Evolutionary conservation across 2,329 filamentous ascomycete genomes (phyloP).

Genomic region (Colletotrichum eleusines): DNA sequence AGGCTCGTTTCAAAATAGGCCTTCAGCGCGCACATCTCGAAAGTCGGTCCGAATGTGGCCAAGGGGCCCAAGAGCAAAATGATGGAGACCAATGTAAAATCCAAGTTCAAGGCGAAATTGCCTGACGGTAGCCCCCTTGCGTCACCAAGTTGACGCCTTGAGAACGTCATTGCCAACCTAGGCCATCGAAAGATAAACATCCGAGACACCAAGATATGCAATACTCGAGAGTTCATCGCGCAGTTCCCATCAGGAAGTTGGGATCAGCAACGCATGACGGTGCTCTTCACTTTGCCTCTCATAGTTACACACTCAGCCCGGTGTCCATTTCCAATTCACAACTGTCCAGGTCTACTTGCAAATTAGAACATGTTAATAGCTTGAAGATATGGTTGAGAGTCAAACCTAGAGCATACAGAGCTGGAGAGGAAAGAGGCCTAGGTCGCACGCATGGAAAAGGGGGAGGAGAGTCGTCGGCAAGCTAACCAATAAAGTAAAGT

Average conservation of each 20-base stretch:
- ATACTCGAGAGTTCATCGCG: background rate
- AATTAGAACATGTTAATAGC: background rate
- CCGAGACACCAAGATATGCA: background rate
- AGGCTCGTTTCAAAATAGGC: background rate
- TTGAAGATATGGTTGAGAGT: background rate
- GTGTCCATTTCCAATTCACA: background rate
- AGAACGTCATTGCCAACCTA: background rate
- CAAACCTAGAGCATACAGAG: background rate
- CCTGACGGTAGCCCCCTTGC: background rate
- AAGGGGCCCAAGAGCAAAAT: conserved; percentile 3
- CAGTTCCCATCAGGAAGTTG: background rate
- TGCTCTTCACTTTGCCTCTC: conserved; percentile 10
- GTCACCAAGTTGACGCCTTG: conserved; percentile 1
- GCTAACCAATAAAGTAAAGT: background rate
- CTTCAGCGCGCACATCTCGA: conserved; percentile 1
- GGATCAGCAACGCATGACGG: background rate
- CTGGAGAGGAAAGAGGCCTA: background rate
- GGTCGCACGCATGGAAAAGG: background rate
- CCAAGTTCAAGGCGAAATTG: background rate
- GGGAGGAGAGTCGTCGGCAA: too few relatives aligned
- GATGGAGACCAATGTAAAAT: background rate
- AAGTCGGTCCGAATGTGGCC: background rate
- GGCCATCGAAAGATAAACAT: background rate
- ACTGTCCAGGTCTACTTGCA: background rate
- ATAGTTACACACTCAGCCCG: background rate